Percentiles rank a stretch among this genome's conserved stretches.
Conservation (phyloP, 768 basidiomycete genomes). For the Kwoniella bestiolae region DNA sequence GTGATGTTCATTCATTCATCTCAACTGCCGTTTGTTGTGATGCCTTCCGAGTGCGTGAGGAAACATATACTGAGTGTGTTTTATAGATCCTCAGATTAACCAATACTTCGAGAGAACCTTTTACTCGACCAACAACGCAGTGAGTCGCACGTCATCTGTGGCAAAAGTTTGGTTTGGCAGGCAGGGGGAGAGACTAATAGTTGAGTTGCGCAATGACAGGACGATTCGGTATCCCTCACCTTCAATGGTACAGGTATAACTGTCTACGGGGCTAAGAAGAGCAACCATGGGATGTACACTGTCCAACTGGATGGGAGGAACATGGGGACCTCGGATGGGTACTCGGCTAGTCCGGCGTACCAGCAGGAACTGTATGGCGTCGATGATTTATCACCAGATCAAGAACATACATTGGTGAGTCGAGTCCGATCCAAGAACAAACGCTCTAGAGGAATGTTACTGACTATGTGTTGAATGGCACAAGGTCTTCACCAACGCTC, state of each 20-base stretch:
- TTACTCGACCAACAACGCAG: conserved; percentile 11
- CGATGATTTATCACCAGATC: conserved; percentile 3
- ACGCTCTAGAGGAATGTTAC: too few relatives aligned
- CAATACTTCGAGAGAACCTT: conserved; percentile 16
- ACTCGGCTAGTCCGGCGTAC: not conserved
- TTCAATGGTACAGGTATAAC: conserved; percentile 38
- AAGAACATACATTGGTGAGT: conserved; percentile 23
- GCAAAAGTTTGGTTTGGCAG: too few relatives aligned
- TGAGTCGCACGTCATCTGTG: too few relatives aligned
- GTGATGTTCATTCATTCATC: not conserved
- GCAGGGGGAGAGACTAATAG: too few relatives aligned
- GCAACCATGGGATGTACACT: conserved; percentile 29
- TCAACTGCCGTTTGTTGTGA: not conserved
- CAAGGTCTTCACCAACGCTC: too few relatives aligned
- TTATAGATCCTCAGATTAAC: conserved; percentile 2
- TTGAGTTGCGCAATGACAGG: conserved; percentile 14
- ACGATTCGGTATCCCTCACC: conserved; percentile 21
- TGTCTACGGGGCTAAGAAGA: conserved; percentile 26
- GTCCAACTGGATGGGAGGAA: conserved; percentile 21
- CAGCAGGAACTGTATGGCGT: conserved; percentile 13
- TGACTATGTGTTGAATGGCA: too few relatives aligned
- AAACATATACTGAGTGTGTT: not conserved
- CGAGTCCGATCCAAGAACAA: not conserved
- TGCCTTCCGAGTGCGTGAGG: too few relatives aligned
- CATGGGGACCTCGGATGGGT: not conserved